Base-by-base conservation (phyloP, 2,329 filamentous ascomycete species). In the Pseudodiploospora longispora region DNA sequence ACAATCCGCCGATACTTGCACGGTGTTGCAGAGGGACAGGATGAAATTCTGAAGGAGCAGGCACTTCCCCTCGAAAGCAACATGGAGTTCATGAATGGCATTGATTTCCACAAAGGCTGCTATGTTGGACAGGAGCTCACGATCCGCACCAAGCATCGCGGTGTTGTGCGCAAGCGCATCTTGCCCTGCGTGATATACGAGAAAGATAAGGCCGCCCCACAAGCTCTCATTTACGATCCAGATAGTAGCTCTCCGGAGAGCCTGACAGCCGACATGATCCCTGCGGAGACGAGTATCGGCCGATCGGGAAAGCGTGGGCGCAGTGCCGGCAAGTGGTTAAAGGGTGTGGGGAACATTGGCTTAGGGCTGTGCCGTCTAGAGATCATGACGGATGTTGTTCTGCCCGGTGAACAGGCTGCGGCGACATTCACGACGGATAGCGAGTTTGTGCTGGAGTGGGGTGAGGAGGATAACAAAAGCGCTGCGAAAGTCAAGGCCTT, bases 41-140 rank as follows among this genome's bases (percentile, higher is more conserved):
- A 68, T 10, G 93, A 98, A 69, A 82, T 98, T 19, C 62, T 78
- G 6, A 68, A 74, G 47, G 85, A 85, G 51, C 69, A 75, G 12
- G 82, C 88, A 1, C 71, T 98, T 43, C 91, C 93, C 1, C 83
- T 90, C 63, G 91, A 97, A 65, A 83, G 76, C 59, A 96, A 96
- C 62, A 76, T 97, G 61, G 93, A 98, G 64, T 68, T 87, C 47
- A 87, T 87, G 75, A 76, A 78, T 39, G 93, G 81, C 28, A 83
- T 98, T 52, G 87, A 96, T 65, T 98, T 93, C 69, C 81, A 81
- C 59, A 98, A 98, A 69, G 93, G 93, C 6, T 98, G 93, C 67
- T 98, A 98, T 64, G 80, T 97, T 6, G 93, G 93, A 0, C 93
- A 98, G 66, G 93, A 98, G 64, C 75, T 98, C 51, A 97, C 93